These are phyloP conservation scores for Serpula lacrymans DNA, from an alignment of 768 basidiomycete species.

Conservation along the genomic window DNA sequence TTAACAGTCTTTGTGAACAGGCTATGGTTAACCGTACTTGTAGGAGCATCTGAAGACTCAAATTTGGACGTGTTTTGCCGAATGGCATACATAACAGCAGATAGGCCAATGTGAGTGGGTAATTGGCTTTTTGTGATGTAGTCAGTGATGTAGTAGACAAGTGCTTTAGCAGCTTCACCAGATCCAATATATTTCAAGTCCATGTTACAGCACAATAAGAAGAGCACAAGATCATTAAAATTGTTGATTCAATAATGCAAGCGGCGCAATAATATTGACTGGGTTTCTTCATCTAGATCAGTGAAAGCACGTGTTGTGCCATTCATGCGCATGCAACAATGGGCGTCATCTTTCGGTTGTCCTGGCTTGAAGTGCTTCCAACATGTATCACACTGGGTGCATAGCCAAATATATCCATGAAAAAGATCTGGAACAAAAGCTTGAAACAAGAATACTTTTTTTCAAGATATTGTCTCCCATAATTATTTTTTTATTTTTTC, in stretches of 20 bases:
- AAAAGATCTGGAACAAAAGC: too few relatives aligned
- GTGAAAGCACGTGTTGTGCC: constrained; percentile 1
- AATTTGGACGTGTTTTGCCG: neutral
- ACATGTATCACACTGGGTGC: too few relatives aligned
- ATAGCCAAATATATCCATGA: too few relatives aligned
- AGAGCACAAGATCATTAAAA: constrained; percentile 6
- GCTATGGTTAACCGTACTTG: neutral
- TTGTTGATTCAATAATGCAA: constrained; percentile 8
- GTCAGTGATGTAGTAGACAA: constrained; percentile 34
- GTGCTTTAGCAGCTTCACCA: constrained; percentile 27
- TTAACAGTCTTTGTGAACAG: constrained; percentile 7
- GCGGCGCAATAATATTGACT: constrained; percentile 6
- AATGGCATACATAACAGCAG: constrained; percentile 10
- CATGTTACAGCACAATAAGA: constrained; percentile 17
- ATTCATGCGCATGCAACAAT: constrained; percentile 2
- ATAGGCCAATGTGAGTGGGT: constrained; percentile 15
- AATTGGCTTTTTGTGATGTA: constrained; percentile 34
- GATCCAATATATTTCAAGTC: constrained; percentile 32
- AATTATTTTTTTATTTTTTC: too few relatives aligned
- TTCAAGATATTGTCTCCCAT: too few relatives aligned
- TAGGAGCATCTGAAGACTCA: neutral
- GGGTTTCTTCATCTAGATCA: constrained; percentile 4
- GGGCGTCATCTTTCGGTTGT: neutral
- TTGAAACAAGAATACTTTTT: too few relatives aligned
- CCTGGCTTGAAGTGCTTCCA: constrained; percentile 10